phyloP scores from a whole-genome alignment of 208 protist species.

The Sergeia podlipaevii region DNA sequence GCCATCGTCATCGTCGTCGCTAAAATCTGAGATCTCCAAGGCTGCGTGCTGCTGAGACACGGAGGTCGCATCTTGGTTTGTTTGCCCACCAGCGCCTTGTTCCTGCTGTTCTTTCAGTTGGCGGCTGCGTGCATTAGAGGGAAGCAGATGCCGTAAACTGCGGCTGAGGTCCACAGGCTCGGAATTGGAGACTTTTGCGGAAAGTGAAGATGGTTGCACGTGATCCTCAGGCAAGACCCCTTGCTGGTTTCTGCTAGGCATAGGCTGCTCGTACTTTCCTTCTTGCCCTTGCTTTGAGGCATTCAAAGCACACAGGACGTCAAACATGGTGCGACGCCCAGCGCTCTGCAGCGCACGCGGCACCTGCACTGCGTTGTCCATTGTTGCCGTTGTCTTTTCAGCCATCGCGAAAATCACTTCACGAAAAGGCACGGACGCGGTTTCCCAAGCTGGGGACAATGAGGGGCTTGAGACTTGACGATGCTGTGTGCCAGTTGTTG shows the following conservation, averaged over 20 bases:
- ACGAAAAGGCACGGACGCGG: too few relatives aligned
- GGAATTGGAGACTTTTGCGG: background rate
- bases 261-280: slow-evolving; percentile 4
- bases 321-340: slow-evolving; percentile 73
- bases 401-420: too few relatives aligned
- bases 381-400: slow-evolving; percentile 27
- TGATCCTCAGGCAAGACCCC: background rate
- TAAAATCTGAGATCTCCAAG: slow-evolving; percentile 32
- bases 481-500: too few relatives aligned
- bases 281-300: background rate
- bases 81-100: background rate
- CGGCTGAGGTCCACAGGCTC: slow-evolving; percentile 20
- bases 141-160: slow-evolving; percentile 39
- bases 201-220: background rate
- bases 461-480: too few relatives aligned
- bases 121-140: slow-evolving; percentile 6
- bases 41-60: background rate
- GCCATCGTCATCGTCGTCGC: slow-evolving; percentile 13
- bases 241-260: background rate
- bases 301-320: slow-evolving; percentile 26
- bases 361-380: slow-evolving; percentile 54
- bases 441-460: too few relatives aligned
- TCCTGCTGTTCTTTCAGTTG: background rate
- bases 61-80: background rate
- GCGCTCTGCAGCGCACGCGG: slow-evolving; percentile 47